A percentile compares a stretch with the other conserved stretches of the same genome.
Evolutionary conservation across 1,139 yeast species (phyloP).

Genomic region (Suhomyces taliae): DNA sequence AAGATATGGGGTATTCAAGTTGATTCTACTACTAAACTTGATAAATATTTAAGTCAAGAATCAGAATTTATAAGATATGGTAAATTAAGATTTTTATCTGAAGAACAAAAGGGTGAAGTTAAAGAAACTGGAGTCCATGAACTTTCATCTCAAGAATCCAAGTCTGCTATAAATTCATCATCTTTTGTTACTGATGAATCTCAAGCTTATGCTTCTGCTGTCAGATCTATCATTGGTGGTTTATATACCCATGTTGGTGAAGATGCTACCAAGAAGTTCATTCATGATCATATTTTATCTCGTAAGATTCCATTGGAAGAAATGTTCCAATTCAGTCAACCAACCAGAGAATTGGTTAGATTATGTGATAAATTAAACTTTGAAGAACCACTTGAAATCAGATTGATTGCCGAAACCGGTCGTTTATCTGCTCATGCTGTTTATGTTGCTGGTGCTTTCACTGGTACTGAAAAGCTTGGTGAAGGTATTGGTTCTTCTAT

Average conservation of each 20-base stretch:
- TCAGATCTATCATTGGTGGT: constrained; percentile 72
- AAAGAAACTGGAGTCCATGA: constrained; percentile 54
- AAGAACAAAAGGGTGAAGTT: constrained; percentile 35
- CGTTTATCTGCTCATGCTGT: constrained; percentile 81
- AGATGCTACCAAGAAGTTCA: constrained; percentile 60
- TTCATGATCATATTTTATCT: constrained; percentile 70
- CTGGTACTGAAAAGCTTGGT: constrained; percentile 80
- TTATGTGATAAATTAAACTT: constrained; percentile 79
- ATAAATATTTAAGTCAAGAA: constrained; percentile 69
- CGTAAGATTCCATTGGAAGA: constrained; percentile 72
- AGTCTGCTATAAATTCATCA: constrained; percentile 12
- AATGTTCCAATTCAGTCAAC: constrained; percentile 79
- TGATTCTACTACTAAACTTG: constrained; percentile 63
- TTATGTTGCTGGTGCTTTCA: constrained; percentile 87
- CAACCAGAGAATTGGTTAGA: constrained; percentile 79
- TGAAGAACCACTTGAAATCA: constrained; percentile 67
- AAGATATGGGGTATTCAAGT: constrained; percentile 85
- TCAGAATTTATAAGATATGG: constrained; percentile 65
- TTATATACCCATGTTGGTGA: constrained; percentile 68
- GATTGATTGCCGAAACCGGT: constrained; percentile 92
- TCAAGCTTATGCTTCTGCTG: constrained; percentile 56
- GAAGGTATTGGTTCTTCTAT: constrained; percentile 95
- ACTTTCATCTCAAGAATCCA: constrained; percentile 34
- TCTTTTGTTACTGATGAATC: constrained; percentile 32
- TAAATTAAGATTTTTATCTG: constrained; percentile 54